Evolutionary conservation across 352 stramenopile genomes (phyloP).

Genomic region (Globisporangium okanoganense): DNA sequence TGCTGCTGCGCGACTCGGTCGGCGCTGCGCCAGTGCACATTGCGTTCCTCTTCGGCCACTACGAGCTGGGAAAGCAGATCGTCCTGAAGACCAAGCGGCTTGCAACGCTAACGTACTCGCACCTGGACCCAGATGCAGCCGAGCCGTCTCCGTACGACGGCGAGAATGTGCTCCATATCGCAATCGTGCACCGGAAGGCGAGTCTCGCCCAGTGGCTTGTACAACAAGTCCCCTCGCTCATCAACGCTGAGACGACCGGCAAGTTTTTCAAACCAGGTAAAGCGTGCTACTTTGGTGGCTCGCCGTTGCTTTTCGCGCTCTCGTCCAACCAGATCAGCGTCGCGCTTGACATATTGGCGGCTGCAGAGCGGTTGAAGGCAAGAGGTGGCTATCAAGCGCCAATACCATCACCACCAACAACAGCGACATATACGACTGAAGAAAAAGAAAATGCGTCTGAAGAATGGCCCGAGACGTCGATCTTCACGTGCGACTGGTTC

Average conservation of each 20-base stretch:
- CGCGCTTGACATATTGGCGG: constrained; percentile 32
- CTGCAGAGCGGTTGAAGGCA: constrained; percentile 21
- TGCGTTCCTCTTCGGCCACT: constrained; percentile 57
- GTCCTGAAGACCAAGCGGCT: constrained; percentile 24
- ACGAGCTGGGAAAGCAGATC: constrained; percentile 46
- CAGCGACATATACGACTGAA: constrained; percentile 1
- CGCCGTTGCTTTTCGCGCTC: constrained; percentile 51
- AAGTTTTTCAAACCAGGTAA: constrained; percentile 49
- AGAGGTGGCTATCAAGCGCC: neutral
- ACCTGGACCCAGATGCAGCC: constrained; percentile 14
- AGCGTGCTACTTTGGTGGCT: constrained; percentile 60
- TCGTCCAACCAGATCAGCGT: constrained; percentile 52
- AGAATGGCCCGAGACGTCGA: constrained; percentile 18
- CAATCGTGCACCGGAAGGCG: constrained; percentile 47
- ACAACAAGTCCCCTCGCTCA: constrained; percentile 27
- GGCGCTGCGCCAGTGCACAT: constrained; percentile 46
- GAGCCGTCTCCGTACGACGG: constrained; percentile 49
- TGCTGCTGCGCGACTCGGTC: constrained; percentile 45
- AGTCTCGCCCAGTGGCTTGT: constrained; percentile 41
- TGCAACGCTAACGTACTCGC: constrained; percentile 37
- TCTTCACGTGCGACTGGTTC: constrained; percentile 50
- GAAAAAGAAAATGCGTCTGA: constrained; percentile 10
- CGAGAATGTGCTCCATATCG: constrained; percentile 65
- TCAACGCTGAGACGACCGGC: constrained; percentile 41
- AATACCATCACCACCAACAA: neutral